A percentile compares a stretch with the other conserved stretches of the same genome.
These are phyloP conservation scores for Cryptomeria japonica DNA, from an alignment of 75 land plant species.

Conservation along the genomic window DNA sequence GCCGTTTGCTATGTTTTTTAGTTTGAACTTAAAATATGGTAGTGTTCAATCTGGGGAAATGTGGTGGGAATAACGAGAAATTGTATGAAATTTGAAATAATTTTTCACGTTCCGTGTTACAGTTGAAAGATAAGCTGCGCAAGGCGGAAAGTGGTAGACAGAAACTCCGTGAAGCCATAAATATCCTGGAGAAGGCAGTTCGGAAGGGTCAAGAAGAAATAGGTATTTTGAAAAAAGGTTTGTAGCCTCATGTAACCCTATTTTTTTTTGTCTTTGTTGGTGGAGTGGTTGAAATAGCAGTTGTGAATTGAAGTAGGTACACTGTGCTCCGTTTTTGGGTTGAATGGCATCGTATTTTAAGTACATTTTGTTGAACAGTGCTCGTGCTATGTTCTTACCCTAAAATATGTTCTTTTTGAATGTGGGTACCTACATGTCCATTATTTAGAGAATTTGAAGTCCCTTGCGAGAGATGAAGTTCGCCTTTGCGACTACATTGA, in stretches of 20 bases:
- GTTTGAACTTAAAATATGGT: neutral
- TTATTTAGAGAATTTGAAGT: neutral
- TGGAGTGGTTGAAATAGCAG: neutral
- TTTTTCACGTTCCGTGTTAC: neutral
- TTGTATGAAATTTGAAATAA: neutral
- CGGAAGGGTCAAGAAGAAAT: conserved; percentile 2
- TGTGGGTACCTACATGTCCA: neutral
- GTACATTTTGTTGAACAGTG: neutral
- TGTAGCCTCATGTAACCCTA: neutral
- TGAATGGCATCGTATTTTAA: neutral
- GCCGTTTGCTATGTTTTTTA: neutral
- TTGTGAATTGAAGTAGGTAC: neutral
- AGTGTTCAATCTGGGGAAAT: neutral
- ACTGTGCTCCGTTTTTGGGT: neutral
- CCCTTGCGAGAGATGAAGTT: neutral
- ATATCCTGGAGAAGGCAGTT: neutral
- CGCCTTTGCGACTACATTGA: neutral
- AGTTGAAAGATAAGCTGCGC: conserved; percentile 4
- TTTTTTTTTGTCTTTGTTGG: neutral
- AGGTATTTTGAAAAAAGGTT: neutral
- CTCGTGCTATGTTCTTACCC: neutral
- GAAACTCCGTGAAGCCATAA: conserved; percentile 1
- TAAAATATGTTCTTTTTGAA: neutral
- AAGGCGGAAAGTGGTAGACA: conserved; percentile 3
- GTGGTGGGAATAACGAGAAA: neutral